phyloP scores from a whole-genome alignment of 768 basidiomycete species.

The Mycena rebaudengoi region DNA sequence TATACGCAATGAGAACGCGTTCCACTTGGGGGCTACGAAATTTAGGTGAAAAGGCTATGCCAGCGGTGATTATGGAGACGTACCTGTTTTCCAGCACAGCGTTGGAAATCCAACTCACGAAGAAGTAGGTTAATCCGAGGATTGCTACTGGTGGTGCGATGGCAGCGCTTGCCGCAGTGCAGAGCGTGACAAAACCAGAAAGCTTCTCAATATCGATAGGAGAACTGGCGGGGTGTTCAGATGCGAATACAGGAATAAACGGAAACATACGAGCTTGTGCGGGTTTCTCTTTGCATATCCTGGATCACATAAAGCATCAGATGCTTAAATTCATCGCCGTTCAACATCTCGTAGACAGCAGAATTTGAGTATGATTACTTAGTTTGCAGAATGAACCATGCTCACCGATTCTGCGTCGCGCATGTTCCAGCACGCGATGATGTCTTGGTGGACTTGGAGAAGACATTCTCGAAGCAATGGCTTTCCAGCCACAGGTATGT shows the following conservation, averaged over 20 bases:
- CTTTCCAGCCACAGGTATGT: neutral
- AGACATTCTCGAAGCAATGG: conserved; percentile 1
- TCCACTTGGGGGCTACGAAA: neutral
- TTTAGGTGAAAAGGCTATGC: neutral
- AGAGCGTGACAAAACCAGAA: neutral
- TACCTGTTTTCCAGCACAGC: neutral
- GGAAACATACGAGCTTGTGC: neutral
- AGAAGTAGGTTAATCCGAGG: neutral
- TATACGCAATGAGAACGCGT: neutral
- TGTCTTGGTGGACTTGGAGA: neutral
- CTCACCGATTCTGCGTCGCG: neutral
- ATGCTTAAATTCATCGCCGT: neutral
- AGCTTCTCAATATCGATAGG: neutral
- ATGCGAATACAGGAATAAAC: neutral
- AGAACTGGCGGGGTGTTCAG: neutral
- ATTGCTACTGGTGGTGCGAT: neutral
- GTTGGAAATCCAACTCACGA: neutral
- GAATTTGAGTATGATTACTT: neutral
- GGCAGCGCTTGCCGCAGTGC: neutral
- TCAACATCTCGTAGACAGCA: neutral
- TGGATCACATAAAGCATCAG: neutral
- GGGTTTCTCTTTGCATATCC: neutral
- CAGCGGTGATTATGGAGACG: neutral
- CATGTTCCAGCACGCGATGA: conserved; percentile 4
- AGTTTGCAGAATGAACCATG: neutral